Evolutionary conservation across 495 filamentous ascomycete genomes (phyloP).

Genomic region (Geopyxis carbonaria): DNA sequence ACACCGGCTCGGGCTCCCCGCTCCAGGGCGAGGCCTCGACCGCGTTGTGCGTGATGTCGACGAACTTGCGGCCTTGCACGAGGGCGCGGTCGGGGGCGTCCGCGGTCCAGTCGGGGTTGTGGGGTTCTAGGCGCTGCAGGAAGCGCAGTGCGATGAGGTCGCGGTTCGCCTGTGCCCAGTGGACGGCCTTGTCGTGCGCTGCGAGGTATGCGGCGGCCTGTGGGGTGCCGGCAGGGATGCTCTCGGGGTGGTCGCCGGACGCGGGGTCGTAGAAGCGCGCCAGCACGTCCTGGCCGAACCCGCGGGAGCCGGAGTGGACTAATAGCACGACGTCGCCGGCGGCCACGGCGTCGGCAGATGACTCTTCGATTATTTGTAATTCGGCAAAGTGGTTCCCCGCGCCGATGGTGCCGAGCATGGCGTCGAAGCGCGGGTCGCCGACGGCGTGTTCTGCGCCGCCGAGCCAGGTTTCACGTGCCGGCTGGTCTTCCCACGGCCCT

Average conservation of each 20-base stretch:
- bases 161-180: conserved; percentile 27
- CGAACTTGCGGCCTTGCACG: conserved; percentile 22
- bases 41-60: conserved; percentile 30
- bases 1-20: conserved; percentile 5
- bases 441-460: conserved; percentile 4
- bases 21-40: conserved; percentile 21
- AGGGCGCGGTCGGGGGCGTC: conserved; percentile 4
- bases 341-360: conserved; percentile 6
- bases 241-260: background rate
- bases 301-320: conserved; percentile 29
- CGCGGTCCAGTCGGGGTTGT: conserved; percentile 17
- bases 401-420: conserved; percentile 27
- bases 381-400: conserved; percentile 29
- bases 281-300: conserved; percentile 28
- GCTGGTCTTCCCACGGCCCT: conserved; percentile 22
- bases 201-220: conserved; percentile 24
- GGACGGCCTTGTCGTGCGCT: conserved; percentile 26
- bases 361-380: conserved; percentile 24
- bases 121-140: conserved; percentile 25
- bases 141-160: conserved; percentile 29
- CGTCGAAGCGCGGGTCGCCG: conserved; percentile 24
- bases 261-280: conserved; percentile 21
- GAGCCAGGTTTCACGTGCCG: conserved; percentile 25
- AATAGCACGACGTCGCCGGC: conserved; percentile 28
- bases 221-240: conserved; percentile 7